phyloP scores from a whole-genome alignment of 116 monocot species.

The Papilionanthe hybrid region DNA sequence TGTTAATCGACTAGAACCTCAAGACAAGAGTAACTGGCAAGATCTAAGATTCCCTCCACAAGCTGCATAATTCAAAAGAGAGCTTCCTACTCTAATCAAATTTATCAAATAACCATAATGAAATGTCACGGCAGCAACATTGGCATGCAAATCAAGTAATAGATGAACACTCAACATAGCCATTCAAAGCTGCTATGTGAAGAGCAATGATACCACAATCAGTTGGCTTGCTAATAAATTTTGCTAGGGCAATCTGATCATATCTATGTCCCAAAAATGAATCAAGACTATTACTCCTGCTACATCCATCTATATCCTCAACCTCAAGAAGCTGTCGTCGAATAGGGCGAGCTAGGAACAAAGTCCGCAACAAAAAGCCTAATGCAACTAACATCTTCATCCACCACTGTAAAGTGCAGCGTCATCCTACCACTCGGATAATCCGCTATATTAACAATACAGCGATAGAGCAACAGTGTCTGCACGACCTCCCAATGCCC shows the following conservation, averaged over 20 bases:
- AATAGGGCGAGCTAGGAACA: conserved; percentile 53
- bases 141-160: conserved; percentile 82
- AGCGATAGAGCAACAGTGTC: conserved; percentile 65
- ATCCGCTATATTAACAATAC: conserved; percentile 82
- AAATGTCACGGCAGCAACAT: conserved; percentile 67
- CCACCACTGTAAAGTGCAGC: conserved; percentile 80
- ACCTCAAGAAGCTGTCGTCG: conserved; percentile 11
- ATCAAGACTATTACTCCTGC: conserved; percentile 23
- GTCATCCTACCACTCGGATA: conserved; percentile 86
- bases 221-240: conserved; percentile 70
- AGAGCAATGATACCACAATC: conserved; percentile 93
- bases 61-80: conserved; percentile 98
- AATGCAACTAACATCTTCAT: conserved; percentile 71
- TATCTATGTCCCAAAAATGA: conserved; percentile 24
- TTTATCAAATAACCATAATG: conserved; percentile 77
- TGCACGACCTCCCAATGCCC: conserved; percentile 96
- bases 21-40: conserved; percentile 87
- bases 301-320: background rate
- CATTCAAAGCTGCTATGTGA: conserved; percentile 83
- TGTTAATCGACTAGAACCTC: conserved; percentile 80
- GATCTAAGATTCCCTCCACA: conserved; percentile 89
- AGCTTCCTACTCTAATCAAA: conserved; percentile 86
- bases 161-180: conserved; percentile 77
- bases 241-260: conserved; percentile 44
- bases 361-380: conserved; percentile 81